Evolutionary conservation across 2,329 filamentous ascomycete genomes (phyloP).

Genomic region (Onygenales sp.): DNA sequence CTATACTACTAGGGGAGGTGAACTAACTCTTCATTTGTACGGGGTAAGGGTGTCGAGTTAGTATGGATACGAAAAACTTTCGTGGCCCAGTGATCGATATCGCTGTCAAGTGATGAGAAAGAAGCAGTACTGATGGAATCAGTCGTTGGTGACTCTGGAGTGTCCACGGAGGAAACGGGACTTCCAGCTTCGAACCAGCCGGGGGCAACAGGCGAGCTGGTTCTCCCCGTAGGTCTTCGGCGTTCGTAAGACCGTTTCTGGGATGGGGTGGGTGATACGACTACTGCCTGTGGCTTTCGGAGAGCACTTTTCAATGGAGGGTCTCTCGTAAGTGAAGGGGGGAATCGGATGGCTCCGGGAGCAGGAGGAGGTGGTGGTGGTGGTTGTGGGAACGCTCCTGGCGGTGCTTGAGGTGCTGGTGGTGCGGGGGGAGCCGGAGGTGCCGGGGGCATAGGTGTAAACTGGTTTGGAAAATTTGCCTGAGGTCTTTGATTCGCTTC

Average conservation of each 20-base stretch:
- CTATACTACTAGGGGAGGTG: not conserved
- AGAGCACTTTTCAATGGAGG: conserved; percentile 3
- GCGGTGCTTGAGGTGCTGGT: not conserved
- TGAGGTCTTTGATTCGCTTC: not conserved
- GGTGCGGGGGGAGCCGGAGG: not conserved
- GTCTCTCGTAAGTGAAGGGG: not conserved
- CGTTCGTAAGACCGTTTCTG: conserved; percentile 8
- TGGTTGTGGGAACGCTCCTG: not conserved
- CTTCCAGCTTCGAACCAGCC: conserved; percentile 11
- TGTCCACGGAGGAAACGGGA: not conserved
- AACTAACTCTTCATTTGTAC: conserved; percentile 22
- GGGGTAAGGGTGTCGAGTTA: conserved; percentile 21
- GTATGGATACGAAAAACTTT: conserved; percentile 25
- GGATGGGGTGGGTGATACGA: not conserved
- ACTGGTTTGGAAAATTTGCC: not conserved
- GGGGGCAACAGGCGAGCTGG: conserved; percentile 20
- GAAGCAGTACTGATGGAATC: conserved; percentile 1
- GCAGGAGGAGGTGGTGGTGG: not conserved
- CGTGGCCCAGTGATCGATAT: conserved; percentile 34
- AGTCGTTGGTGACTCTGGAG: not conserved
- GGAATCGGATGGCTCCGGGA: not conserved
- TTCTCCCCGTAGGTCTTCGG: conserved; percentile 4
- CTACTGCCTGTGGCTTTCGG: not conserved
- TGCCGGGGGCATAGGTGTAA: not conserved
- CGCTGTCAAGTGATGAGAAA: conserved; percentile 10